Evolutionary conservation across 2,329 filamentous ascomycete genomes (phyloP), one percentile per base, ranked within the genome.

Genomic region (Cercospora brassicicola): DNA sequence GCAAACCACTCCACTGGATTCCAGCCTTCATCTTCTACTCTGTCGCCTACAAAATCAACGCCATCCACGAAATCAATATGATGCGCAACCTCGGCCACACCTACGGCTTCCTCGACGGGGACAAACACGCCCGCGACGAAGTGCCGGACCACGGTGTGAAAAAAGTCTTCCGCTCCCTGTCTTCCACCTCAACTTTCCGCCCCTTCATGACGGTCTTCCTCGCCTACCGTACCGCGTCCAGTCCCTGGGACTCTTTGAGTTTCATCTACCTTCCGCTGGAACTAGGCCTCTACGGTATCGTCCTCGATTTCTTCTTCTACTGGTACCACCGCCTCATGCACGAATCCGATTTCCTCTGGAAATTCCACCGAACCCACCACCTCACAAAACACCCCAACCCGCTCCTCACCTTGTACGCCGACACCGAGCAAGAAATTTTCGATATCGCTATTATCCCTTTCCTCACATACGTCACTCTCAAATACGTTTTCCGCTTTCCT

Each of bases 261-360:
- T 79, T 78, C 74, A 67, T 67, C 11, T 69, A 59, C 60, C 79
- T 79, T 76, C 73, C 78, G 0, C 33, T 82, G 3, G 79, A 82
- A 42, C 74, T 81, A 9, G 80, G 80, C 0, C 68, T 82, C 0
- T 84, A 84, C 65, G 78, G 78, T 10, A 78, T 83, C 59, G 72
- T 83, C 7, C 75, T 84, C 5, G 82, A 83, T 71, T 82, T 83
- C 65, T 83, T 79, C 79, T 82, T 82, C 72, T 82, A 82, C 73
- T 72, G 68, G 70, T 73, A 79, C 78, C 81, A 82, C 67, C 77
- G 81, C 3, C 23, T 76, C 26, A 82, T 82, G 80, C 81, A 83
- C 68, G 80, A 82, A 56, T 64, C 78, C 31, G 73, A 76, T 23
- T 69, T 66, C 1, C 76, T 83, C n/a, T 83, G 81, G 81, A 79